These are phyloP conservation scores for Amanita brunnescens DNA, from an alignment of 768 basidiomycete species.

Conservation along the genomic window DNA sequence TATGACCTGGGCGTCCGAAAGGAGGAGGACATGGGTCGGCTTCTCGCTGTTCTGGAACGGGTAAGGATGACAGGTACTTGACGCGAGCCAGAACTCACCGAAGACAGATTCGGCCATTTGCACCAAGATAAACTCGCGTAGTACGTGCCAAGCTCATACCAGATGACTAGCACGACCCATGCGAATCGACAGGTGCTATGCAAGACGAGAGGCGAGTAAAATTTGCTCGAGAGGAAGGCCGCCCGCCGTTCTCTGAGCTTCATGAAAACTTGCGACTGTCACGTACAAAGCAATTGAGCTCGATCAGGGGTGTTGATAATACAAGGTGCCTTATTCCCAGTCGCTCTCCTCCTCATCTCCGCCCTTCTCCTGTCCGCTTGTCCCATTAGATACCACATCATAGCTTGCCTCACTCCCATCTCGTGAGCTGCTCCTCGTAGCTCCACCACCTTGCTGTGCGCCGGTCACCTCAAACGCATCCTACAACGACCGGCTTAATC, in stretches of 20 bases:
- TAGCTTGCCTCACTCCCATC: conserved; percentile 61
- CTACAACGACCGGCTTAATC: background rate
- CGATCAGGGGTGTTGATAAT: background rate
- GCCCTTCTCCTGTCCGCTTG: conserved; percentile 34
- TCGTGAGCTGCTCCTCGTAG: conserved; percentile 33
- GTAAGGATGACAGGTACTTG: conserved; percentile 1
- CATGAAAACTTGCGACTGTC: background rate
- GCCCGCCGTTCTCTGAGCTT: conserved; percentile 1
- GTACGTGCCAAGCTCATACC: conserved; percentile 57
- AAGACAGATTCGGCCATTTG: conserved; percentile 42
- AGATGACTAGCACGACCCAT: conserved; percentile 51
- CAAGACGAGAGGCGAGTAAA: conserved; percentile 22
- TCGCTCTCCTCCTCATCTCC: conserved; percentile 35
- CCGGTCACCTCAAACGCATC: background rate
- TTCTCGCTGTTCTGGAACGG: background rate
- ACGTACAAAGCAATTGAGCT: background rate
- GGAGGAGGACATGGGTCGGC: conserved; percentile 2
- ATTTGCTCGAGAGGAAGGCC: conserved; percentile 3
- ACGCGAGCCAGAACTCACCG: conserved; percentile 15
- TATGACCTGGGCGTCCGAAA: conserved; percentile 8
- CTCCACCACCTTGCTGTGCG: background rate
- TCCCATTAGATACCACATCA: conserved; percentile 54
- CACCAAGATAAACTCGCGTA: conserved; percentile 51
- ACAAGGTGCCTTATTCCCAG: conserved; percentile 49
- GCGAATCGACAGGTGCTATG: conserved; percentile 38